A percentile compares a stretch with the other conserved stretches of the same genome.
phyloP scores from a whole-genome alignment of 2,329 filamentous ascomycete species.

The Fusarium graminum region DNA sequence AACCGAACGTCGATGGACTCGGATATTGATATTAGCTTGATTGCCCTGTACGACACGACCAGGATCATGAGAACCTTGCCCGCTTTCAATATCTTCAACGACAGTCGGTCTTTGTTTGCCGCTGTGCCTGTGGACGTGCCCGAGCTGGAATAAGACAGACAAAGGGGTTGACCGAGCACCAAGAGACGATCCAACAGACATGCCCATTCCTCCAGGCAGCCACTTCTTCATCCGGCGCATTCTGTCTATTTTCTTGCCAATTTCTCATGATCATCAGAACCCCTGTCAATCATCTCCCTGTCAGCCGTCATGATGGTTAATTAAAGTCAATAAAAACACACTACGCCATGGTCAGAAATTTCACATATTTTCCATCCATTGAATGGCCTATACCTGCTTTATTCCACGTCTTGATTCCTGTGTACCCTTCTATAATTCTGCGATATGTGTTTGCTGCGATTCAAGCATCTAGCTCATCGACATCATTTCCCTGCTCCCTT shows the following conservation, averaged over 20 bases:
- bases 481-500: constrained; percentile 4
- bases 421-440: neutral
- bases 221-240: constrained; percentile 17
- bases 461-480: neutral
- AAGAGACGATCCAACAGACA: constrained; percentile 20
- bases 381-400: neutral
- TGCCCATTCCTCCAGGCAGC: constrained; percentile 4
- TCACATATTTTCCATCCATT: neutral
- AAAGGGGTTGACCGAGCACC: constrained; percentile 15
- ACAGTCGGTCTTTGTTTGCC: constrained; percentile 3
- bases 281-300: constrained; percentile 39
- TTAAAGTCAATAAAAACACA: constrained; percentile 34
- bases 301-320: constrained; percentile 34
- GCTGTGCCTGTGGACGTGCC: constrained; percentile 1
- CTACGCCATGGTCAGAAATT: constrained; percentile 6
- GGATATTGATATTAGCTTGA: constrained; percentile 31
- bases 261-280: constrained; percentile 26
- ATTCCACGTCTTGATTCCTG: constrained; percentile 1
- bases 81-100: constrained; percentile 13
- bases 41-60: constrained; percentile 41
- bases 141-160: constrained; percentile 14
- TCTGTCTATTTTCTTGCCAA: constrained; percentile 30
- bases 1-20: constrained; percentile 18
- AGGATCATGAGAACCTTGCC: constrained; percentile 24
- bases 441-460: neutral